Evolutionary conservation across 2,329 filamentous ascomycete genomes (phyloP).

Genomic region (Chrysosphaeria jannelii): DNA sequence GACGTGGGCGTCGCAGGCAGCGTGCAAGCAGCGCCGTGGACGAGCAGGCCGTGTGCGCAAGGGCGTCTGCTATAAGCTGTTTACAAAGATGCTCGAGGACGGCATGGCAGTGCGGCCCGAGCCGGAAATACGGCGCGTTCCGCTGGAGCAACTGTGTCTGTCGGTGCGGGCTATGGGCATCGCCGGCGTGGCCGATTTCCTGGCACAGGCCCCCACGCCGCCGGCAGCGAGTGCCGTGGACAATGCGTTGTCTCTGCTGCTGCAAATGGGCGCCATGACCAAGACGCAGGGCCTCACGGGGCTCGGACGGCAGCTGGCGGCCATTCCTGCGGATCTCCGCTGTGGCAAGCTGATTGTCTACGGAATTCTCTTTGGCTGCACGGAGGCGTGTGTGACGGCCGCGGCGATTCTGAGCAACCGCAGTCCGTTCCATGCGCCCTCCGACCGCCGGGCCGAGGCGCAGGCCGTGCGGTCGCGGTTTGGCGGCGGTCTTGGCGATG

Average conservation of each 20-base stretch:
- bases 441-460: slow-evolving; percentile 55
- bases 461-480: slow-evolving; percentile 50
- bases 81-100: slow-evolving; percentile 57
- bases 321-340: slow-evolving; percentile 78
- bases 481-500: slow-evolving; percentile 46
- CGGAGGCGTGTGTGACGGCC: slow-evolving; percentile 68
- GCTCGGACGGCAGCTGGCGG: slow-evolving; percentile 71
- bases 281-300: slow-evolving; percentile 40
- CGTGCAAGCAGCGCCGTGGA: slow-evolving; percentile 79
- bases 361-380: slow-evolving; percentile 72
- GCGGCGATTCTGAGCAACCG: slow-evolving; percentile 58
- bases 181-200: slow-evolving; percentile 47
- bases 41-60: slow-evolving; percentile 79
- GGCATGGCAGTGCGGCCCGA: slow-evolving; percentile 75
- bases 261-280: slow-evolving; percentile 67
- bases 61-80: slow-evolving; percentile 85
- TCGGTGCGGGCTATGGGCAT: slow-evolving; percentile 91
- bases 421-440: slow-evolving; percentile 59
- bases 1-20: slow-evolving; percentile 79
- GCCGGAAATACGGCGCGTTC: slow-evolving; percentile 77
- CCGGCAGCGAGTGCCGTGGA: slow-evolving; percentile 65
- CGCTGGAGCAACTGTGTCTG: slow-evolving; percentile 76
- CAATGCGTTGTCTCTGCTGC: slow-evolving; percentile 49
- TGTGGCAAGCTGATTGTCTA: slow-evolving; percentile 91
- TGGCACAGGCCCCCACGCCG: slow-evolving; percentile 66